phyloP scores from a whole-genome alignment of 257 asterid genomes.

The Scutellaria minor region DNA sequence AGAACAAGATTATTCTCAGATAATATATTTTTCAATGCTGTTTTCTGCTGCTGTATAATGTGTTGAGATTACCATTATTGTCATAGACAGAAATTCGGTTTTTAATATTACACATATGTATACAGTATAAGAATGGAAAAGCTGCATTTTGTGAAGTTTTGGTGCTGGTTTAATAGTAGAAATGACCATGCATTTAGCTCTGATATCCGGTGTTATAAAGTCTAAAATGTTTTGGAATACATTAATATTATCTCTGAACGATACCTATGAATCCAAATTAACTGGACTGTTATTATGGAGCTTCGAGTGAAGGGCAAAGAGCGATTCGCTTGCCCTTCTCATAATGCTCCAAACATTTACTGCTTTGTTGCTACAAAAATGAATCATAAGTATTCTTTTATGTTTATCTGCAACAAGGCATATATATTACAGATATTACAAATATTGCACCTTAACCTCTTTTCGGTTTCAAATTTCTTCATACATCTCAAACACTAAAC shows the following conservation, averaged over 20 bases:
- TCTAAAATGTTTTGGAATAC: background rate
- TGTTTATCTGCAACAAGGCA: constrained; percentile 31
- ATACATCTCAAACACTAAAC: background rate
- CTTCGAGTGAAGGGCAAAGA: constrained; percentile 45
- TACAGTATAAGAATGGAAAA: background rate
- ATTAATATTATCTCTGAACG: background rate
- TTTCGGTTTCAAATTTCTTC: background rate
- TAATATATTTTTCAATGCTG: background rate
- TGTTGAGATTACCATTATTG: background rate
- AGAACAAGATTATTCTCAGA: background rate
- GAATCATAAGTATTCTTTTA: constrained; percentile 13
- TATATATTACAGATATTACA: constrained; percentile 24
- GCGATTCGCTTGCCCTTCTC: constrained; percentile 43
- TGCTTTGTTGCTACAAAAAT: constrained; percentile 32
- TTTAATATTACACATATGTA: no score
- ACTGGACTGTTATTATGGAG: constrained; percentile 32
- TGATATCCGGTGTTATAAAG: background rate
- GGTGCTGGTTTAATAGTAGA: background rate
- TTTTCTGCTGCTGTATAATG: background rate
- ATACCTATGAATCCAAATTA: background rate
- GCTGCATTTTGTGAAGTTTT: background rate
- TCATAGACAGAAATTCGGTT: background rate
- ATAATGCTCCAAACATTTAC: constrained; percentile 38
- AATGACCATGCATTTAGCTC: no score
- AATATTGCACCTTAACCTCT: background rate